Evolutionary conservation across 2,329 filamentous ascomycete species (phyloP).

Genomic region (Penicillium sp.): DNA sequence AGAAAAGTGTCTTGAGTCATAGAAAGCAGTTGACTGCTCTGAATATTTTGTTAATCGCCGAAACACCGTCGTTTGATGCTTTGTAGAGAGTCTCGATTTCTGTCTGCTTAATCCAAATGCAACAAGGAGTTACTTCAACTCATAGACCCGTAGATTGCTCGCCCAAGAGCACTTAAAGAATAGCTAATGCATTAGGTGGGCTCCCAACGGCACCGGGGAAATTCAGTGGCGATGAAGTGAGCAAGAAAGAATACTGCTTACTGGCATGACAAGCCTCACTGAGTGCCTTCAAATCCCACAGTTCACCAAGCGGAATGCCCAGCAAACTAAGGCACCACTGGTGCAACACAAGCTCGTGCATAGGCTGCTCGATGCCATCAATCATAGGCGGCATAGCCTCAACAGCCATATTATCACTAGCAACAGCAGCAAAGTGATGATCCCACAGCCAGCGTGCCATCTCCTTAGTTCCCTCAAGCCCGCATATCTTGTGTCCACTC

Average conservation of each 20-base stretch:
- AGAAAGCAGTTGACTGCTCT: too few relatives aligned
- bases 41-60: too few relatives aligned
- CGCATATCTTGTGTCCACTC: constrained; percentile 20
- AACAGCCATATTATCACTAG: constrained; percentile 25
- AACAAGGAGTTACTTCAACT: too few relatives aligned
- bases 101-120: too few relatives aligned
- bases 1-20: too few relatives aligned
- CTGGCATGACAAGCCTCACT: constrained; percentile 36
- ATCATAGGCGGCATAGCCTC: constrained; percentile 24
- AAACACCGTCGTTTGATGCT: too few relatives aligned
- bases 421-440: constrained; percentile 42
- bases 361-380: constrained; percentile 9
- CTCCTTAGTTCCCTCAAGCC: constrained; percentile 46
- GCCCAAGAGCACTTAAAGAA: constrained; percentile 5
- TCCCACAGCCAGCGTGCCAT: constrained; percentile 58
- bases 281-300: constrained; percentile 45
- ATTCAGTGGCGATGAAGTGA: constrained; percentile 45
- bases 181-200: constrained; percentile 30
- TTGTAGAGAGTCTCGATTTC: too few relatives aligned
- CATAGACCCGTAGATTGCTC: too few relatives aligned
- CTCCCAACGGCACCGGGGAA: constrained; percentile 36
- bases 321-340: constrained; percentile 42
- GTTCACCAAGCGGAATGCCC: constrained; percentile 46
- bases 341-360: constrained; percentile 30
- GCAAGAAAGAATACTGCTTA: constrained; percentile 43